Base-by-base conservation (phyloP, 2,329 filamentous ascomycete genomes). In the Fusarium pseudoanthophilum region DNA sequence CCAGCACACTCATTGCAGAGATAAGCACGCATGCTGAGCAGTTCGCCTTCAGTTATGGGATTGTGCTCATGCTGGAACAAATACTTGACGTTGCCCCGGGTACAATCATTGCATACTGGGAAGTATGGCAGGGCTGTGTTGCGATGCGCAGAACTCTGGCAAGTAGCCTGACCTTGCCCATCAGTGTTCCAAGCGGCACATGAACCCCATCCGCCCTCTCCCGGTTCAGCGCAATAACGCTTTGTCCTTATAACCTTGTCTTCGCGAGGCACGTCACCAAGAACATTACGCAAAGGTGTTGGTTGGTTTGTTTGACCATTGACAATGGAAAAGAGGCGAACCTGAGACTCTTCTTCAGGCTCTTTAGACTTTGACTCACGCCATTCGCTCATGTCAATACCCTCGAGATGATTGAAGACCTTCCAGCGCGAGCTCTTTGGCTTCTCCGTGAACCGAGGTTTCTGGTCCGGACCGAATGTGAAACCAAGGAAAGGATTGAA, bases 1-100 rank as follows among this genome's bases (percentile, higher is more conserved):
- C 43, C 26, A 16, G 78, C 57, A 71, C 84, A 85, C 0, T 34
- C 32, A 16, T 49, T 36, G 71, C 84, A 85, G 9, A 82, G 76
- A 73, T 82, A 84, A 45, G 78, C 78, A 7, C 84, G 79, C 75
- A 84, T 79, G 37, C 39, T 52, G n/a, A 79, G 36, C n/a, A 83
- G 61, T 37, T 82, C 78, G 9, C 26, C 34, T 15, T 24, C 36
- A 3, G 63, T 67, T 42, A 80, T 43, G 43, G 67, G 45, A n/a
- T 55, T 61, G 11, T n/a, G 36, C 2, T 63, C 13, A 11, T 49
- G 64, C 3, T 59, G 21, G 40, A 74, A 66, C 45, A 82, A 65
- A 11, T 71, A 49, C 7, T 34, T 28, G 20, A 71, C 69, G 67
- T 71, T 76, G 4, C 21, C n/a, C 4, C 57, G 11, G 55, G 78